Evolutionary conservation across 257 asterid genomes (phyloP), one percentile per base, ranked within the genome.

Genomic region (Capsicum baccatum): DNA sequence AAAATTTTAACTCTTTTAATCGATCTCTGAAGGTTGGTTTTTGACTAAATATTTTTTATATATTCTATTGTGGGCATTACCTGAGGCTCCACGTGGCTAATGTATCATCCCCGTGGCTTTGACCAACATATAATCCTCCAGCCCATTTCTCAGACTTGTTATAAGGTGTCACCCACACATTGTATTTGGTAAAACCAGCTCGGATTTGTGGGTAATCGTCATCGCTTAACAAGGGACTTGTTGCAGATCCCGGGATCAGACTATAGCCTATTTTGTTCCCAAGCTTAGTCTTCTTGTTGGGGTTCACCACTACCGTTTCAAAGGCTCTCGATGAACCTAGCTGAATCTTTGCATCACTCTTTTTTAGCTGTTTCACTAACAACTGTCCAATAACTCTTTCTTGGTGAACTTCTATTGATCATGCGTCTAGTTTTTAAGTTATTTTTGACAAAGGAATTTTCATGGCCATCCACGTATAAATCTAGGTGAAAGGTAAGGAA

Each of bases 61-160:
- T 39, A 69, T 55, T 68, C 26, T 64, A 33, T 17, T 85, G 8
- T 4, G 33, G 12, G 33, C 26, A 8, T 69, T 87, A 91, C 94
- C 93, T 90, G 19, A 47, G 64, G 85, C 86, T 90, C 93, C 93
- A 91, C 1, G 66, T 42, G 42, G 90, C 89, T 83, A 91, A 79
- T 42, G 63, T 62, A 39, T 91, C 93, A 16, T 91, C 93, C 17
- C 93, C 94, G 5, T 64, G 90, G 85, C 94, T 92, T 37, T 86
- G 94, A 85, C 90, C 94, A 60, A 86, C 52, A 68, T 87, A 89
- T 52, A 85, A 47, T 42, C 94, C 93, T 21, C 86, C 92, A 14
- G 92, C 92, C 93, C 96, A 92, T 85, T 90, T 92, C 89, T 92
- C 94, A 2, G 68, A 58, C 85, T 81, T 87, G 85, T 90, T 89